Conservation (phyloP, 1,284 basidiomycete species). For the Sanguinoderma infundibulare region DNA sequence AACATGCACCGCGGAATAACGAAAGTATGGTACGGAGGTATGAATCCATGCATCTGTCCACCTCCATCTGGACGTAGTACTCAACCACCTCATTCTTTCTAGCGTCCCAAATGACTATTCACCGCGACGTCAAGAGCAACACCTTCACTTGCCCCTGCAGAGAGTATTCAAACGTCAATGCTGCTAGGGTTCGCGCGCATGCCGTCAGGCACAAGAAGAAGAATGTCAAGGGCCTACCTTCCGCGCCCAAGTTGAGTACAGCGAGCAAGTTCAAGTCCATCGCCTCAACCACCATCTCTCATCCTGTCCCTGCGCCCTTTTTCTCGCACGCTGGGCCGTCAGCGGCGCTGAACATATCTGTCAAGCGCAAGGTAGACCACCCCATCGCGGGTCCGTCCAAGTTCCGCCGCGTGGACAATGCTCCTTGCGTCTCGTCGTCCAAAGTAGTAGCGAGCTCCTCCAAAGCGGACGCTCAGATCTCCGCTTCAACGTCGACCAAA, state of each 20-base stretch:
- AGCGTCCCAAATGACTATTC: conserved; percentile 14
- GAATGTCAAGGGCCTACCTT: background rate
- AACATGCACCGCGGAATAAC: conserved; percentile 12
- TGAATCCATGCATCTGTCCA: background rate
- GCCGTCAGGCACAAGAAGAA: conserved; percentile 11
- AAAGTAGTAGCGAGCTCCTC: background rate
- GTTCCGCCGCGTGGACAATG: background rate
- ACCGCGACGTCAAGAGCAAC: conserved; percentile 15
- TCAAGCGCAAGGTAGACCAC: background rate
- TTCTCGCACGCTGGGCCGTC: background rate
- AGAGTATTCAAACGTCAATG: conserved; percentile 6
- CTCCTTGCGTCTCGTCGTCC: background rate
- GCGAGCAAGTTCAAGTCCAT: background rate
- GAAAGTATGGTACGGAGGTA: conserved; percentile 18
- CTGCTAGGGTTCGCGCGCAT: conserved; percentile 13
- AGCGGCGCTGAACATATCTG: background rate
- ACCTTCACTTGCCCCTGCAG: conserved; percentile 17
- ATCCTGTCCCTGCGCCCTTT: background rate
- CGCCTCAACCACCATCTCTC: background rate
- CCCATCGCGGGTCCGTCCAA: background rate
- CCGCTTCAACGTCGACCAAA: background rate
- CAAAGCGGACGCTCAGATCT: background rate
- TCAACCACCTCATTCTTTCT: too few relatives aligned
- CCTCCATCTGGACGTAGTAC: too few relatives aligned
- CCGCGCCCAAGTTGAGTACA: background rate